phyloP scores from a whole-genome alignment of 495 filamentous ascomycete species.

The Aspergillus taichungensis region DNA sequence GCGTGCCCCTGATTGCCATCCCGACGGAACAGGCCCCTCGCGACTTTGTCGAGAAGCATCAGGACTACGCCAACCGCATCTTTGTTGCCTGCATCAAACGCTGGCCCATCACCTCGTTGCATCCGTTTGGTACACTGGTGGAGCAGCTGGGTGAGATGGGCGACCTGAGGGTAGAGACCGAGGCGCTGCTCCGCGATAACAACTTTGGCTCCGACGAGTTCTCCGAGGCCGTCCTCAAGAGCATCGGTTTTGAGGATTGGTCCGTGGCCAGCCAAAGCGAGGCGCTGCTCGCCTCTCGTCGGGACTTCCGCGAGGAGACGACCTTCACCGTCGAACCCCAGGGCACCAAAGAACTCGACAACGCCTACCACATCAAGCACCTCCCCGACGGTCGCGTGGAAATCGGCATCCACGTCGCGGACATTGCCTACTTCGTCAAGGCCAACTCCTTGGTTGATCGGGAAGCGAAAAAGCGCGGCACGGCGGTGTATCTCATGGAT shows the following conservation, averaged over 20 bases:
- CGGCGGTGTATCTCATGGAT: constrained; percentile 88
- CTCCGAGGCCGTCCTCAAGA: constrained; percentile 89
- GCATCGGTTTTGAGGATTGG: constrained; percentile 88
- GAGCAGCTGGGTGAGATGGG: constrained; percentile 98
- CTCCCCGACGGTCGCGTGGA: constrained; percentile 78
- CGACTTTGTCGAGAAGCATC: constrained; percentile 97
- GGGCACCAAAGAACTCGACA: constrained; percentile 74
- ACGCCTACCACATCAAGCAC: constrained; percentile 84
- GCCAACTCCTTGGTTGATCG: constrained; percentile 90
- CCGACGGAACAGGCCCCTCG: constrained; percentile 95
- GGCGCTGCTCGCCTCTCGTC: constrained; percentile 61
- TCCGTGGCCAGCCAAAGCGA: constrained; percentile 74
- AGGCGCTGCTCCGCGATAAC: constrained; percentile 93
- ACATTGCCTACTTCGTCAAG: constrained; percentile 96
- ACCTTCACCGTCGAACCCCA: constrained; percentile 88
- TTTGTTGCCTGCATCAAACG: constrained; percentile 99
- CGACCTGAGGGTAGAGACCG: constrained; percentile 91
- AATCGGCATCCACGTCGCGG: constrained; percentile 90
- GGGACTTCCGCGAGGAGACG: constrained; percentile 83
- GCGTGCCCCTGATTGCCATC: constrained; percentile 94
- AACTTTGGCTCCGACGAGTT: constrained; percentile 98
- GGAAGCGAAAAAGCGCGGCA: constrained; percentile 96
- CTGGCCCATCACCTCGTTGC: constrained; percentile 98
- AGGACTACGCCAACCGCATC: constrained; percentile 93
- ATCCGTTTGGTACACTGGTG: constrained; percentile 95